Percentiles rank a stretch among this genome's conserved stretches.
phyloP scores from a whole-genome alignment of 306 rosid species.

The Begonia peltatifolia region DNA sequence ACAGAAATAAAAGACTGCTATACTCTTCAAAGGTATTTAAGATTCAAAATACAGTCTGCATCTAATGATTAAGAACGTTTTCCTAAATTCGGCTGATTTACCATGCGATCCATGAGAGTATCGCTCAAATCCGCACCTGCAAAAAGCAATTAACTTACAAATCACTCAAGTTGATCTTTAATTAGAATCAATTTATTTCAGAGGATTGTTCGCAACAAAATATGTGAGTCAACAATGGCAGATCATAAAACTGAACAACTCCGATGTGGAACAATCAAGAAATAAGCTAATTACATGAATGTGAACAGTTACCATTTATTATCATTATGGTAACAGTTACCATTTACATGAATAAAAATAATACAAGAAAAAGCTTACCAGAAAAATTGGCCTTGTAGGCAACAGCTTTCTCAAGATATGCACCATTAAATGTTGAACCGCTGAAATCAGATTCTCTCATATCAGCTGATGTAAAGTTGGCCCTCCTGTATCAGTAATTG shows the following conservation, averaged over 20 bases:
- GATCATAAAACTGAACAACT: too few relatives aligned
- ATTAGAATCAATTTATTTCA: too few relatives aligned
- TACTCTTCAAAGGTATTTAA: too few relatives aligned
- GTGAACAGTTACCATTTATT: too few relatives aligned
- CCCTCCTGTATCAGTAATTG: conserved; percentile 59
- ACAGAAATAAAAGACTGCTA: too few relatives aligned
- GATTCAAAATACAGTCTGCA: too few relatives aligned
- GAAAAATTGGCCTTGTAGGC: conserved; percentile 86
- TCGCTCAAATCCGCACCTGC: conserved; percentile 89
- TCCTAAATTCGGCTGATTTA: conserved; percentile 15
- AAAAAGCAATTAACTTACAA: not conserved
- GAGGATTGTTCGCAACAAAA: too few relatives aligned
- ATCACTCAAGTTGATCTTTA: not conserved
- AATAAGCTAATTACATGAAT: too few relatives aligned
- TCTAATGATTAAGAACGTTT: too few relatives aligned
- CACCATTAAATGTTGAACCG: conserved; percentile 92
- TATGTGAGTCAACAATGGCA: too few relatives aligned
- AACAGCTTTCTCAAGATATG: conserved; percentile 91
- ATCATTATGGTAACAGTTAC: too few relatives aligned
- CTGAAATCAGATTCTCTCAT: conserved; percentile 97
- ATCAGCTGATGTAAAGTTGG: conserved; percentile 96
- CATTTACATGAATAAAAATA: not conserved
- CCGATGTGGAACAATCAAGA: too few relatives aligned
- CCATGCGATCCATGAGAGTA: conserved; percentile 97
- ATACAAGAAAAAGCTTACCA: conserved; percentile 28